A percentile compares a stretch with the other conserved stretches of the same genome.
These are phyloP conservation scores for Penicillium crystallinum DNA, from an alignment of 495 filamentous ascomycete genomes.

Conservation along the genomic window DNA sequence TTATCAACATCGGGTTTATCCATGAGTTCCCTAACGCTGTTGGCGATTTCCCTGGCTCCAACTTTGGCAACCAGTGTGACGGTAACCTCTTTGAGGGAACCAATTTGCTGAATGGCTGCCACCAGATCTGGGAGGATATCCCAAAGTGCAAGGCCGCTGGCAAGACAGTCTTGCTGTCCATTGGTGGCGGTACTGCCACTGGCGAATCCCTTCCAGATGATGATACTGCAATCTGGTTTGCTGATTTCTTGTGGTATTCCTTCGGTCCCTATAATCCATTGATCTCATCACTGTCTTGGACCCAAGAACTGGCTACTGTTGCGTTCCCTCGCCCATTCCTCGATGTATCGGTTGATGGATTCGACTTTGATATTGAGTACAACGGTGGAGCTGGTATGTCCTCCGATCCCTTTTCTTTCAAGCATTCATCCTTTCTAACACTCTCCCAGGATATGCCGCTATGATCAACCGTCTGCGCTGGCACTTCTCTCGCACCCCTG, in stretches of 20 bases:
- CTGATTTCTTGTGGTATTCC: constrained; percentile 57
- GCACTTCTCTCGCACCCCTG: constrained; percentile 40
- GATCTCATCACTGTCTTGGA: neutral
- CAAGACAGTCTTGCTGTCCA: constrained; percentile 62
- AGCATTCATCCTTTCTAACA: constrained; percentile 9
- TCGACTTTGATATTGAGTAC: constrained; percentile 64
- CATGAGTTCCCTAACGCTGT: constrained; percentile 54
- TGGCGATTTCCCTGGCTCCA: constrained; percentile 53
- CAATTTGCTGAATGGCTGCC: constrained; percentile 43
- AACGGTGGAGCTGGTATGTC: constrained; percentile 41
- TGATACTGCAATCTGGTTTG: constrained; percentile 42
- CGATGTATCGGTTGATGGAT: constrained; percentile 59
- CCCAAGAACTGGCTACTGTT: neutral
- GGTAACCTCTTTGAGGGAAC: constrained; percentile 38
- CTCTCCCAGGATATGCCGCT: constrained; percentile 32
- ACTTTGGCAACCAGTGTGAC: constrained; percentile 65
- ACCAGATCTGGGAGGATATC: constrained; percentile 56
- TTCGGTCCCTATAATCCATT: constrained; percentile 46
- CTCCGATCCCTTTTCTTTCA: constrained; percentile 3
- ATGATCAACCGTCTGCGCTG: constrained; percentile 49
- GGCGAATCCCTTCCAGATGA: constrained; percentile 36
- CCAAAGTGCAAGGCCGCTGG: constrained; percentile 56
- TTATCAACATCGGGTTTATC: constrained; percentile 64
- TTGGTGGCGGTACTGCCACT: constrained; percentile 50
- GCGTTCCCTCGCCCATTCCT: constrained; percentile 55